Conservation (phyloP, 2,329 filamentous ascomycete species). For the Bipolaris cookei region DNA sequence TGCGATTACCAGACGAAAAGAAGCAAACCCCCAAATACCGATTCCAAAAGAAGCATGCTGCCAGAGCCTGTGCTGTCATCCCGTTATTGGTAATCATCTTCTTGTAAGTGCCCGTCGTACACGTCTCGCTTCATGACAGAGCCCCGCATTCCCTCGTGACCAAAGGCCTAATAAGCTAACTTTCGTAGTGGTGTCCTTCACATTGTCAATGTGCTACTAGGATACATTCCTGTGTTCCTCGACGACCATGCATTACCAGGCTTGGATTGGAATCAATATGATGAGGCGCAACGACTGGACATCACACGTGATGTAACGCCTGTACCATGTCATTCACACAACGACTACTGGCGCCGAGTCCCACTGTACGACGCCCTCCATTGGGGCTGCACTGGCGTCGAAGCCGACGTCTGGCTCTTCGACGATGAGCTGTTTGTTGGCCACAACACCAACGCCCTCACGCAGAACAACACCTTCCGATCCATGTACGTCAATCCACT, state of each 20-base stretch:
- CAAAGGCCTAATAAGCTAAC: conserved; percentile 19
- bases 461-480: conserved; percentile 55
- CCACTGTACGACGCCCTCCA: conserved; percentile 63
- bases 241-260: conserved; percentile 44
- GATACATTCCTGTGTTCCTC: conserved; percentile 47
- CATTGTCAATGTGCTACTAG: conserved; percentile 49
- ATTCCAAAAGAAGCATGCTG: conserved; percentile 30
- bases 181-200: conserved; percentile 52
- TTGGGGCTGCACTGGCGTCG: conserved; percentile 62
- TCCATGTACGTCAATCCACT: conserved; percentile 62
- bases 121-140: conserved; percentile 15
- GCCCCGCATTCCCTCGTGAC: conserved; percentile 3
- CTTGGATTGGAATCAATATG: conserved; percentile 52
- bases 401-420: conserved; percentile 65
- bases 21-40: conserved; percentile 21
- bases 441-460: conserved; percentile 58
- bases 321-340: conserved; percentile 63
- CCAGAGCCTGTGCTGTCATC: conserved; percentile 26
- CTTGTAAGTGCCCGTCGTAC: conserved; percentile 39
- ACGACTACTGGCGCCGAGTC: conserved; percentile 64
- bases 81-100: conserved; percentile 35
- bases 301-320: conserved; percentile 58
- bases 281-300: conserved; percentile 53
- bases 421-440: conserved; percentile 62
- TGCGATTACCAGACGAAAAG: conserved; percentile 30